A percentile compares a stretch with the other conserved stretches of the same genome.
These are phyloP conservation scores for Penicillium sp. DNA, from an alignment of 2,329 filamentous ascomycete genomes.

Conservation along the genomic window DNA sequence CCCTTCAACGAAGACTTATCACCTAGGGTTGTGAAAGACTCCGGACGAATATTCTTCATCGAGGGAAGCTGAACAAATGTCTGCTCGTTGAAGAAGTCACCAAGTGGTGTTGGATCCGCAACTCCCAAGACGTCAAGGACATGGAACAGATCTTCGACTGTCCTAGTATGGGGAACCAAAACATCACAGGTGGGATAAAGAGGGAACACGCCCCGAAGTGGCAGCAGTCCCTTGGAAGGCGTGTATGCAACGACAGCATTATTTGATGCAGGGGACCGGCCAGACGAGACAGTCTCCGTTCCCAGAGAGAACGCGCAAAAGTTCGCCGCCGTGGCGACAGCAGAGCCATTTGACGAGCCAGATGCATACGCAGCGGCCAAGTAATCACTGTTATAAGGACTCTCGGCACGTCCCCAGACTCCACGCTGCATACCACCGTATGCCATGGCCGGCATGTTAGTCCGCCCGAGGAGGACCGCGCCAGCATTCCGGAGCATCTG, in stretches of 20 bases:
- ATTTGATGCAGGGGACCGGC: conserved; percentile 59
- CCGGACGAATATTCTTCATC: conserved; percentile 34
- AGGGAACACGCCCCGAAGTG: conserved; percentile 57
- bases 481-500: conserved; percentile 52
- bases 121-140: conserved; percentile 53
- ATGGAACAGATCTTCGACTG: conserved; percentile 52
- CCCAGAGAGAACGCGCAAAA: conserved; percentile 58
- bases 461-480: conserved; percentile 56
- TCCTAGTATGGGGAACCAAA: conserved; percentile 56
- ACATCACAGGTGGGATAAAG: conserved; percentile 61
- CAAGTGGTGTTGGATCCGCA: conserved; percentile 44
- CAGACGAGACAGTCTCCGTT: conserved; percentile 59
- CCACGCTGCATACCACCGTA: conserved; percentile 61
- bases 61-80: conserved; percentile 46
- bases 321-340: conserved; percentile 52
- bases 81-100: conserved; percentile 61
- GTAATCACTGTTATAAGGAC: conserved; percentile 58
- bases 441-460: conserved; percentile 64
- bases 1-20: conserved; percentile 40
- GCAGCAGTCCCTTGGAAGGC: conserved; percentile 55
- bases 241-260: conserved; percentile 60
- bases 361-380: conserved; percentile 59
- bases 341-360: conserved; percentile 61
- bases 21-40: conserved; percentile 37
- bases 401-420: conserved; percentile 58